Evolutionary conservation across 192 early-diverging fungal species (phyloP).

Genomic region (Obelidium mucronatum): DNA sequence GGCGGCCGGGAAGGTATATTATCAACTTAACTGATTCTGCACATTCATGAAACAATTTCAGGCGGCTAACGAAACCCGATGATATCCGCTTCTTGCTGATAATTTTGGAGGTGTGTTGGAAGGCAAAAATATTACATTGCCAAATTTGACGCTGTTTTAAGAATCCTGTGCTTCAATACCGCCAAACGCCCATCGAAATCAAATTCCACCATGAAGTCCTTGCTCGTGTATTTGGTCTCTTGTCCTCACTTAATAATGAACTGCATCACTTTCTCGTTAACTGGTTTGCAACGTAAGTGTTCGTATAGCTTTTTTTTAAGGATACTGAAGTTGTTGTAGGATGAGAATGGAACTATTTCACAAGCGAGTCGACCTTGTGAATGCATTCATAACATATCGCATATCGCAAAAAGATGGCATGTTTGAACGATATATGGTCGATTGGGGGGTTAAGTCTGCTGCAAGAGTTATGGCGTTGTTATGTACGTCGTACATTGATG

Average conservation of each 20-base stretch:
- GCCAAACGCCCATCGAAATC: slow-evolving; percentile 77
- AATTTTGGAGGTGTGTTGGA: slow-evolving; percentile 84
- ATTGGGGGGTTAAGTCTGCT: slow-evolving; percentile 85
- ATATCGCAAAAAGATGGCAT: slow-evolving; percentile 68
- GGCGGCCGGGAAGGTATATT: slow-evolving; percentile 52
- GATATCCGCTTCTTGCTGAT: slow-evolving; percentile 87
- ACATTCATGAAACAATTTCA: slow-evolving; percentile 19
- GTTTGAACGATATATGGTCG: slow-evolving; percentile 73
- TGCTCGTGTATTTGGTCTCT: slow-evolving; percentile 79
- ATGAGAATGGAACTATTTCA: slow-evolving; percentile 67
- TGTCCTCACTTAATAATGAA: slow-evolving; percentile 83
- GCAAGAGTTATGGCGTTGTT: slow-evolving; percentile 90
- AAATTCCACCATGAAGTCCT: slow-evolving; percentile 86
- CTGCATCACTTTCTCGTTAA: slow-evolving; percentile 88
- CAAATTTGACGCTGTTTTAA: slow-evolving; percentile 38
- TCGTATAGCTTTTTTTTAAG: background rate
- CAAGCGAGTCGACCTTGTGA: slow-evolving; percentile 79
- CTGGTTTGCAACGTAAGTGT: slow-evolving; percentile 77
- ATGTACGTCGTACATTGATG: slow-evolving; percentile 53
- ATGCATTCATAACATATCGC: slow-evolving; percentile 84
- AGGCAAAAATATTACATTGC: background rate
- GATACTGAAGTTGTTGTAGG: slow-evolving; percentile 39
- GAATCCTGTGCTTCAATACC: slow-evolving; percentile 83
- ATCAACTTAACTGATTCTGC: background rate
- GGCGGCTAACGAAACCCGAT: slow-evolving; percentile 39